Percentiles rank a stretch among this genome's conserved stretches.
phyloP scores from a whole-genome alignment of 352 stramenopile species.

The Peronospora destructor region DNA sequence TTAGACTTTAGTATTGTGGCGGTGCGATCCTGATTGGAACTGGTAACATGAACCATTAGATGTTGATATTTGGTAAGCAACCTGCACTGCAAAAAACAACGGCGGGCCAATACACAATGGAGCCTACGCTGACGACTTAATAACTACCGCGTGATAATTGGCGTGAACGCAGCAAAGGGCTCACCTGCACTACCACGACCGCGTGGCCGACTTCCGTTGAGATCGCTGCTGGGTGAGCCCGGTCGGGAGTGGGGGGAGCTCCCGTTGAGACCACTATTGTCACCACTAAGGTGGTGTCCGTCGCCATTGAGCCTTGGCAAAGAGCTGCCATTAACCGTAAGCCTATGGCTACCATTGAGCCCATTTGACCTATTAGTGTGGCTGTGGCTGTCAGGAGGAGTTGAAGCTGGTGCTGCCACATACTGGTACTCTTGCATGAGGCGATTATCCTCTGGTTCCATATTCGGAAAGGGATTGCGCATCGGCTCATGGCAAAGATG shows the following conservation, averaged over 20 bases:
- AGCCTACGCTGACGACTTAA: neutral
- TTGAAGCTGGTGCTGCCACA: slow-evolving; percentile 17
- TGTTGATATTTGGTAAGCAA: slow-evolving; percentile 26
- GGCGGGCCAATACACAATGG: neutral
- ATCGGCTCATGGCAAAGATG: slow-evolving; percentile 8
- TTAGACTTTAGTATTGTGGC: slow-evolving; percentile 1
- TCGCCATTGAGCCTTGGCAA: slow-evolving; percentile 22
- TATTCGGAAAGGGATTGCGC: slow-evolving; percentile 2
- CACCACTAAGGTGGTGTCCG: slow-evolving; percentile 16
- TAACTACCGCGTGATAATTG: slow-evolving; percentile 78
- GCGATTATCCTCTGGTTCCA: slow-evolving; percentile 4
- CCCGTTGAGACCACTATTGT: slow-evolving; percentile 20
- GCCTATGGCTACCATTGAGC: slow-evolving; percentile 19
- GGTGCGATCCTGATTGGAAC: neutral
- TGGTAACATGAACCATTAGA: slow-evolving; percentile 8
- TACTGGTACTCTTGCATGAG: slow-evolving; percentile 19
- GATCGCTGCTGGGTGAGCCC: neutral
- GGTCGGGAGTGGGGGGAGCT: slow-evolving; percentile 10
- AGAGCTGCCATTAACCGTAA: slow-evolving; percentile 23
- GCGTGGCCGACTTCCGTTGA: slow-evolving; percentile 27
- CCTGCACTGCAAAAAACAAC: slow-evolving; percentile 15
- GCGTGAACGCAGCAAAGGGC: slow-evolving; percentile 78
- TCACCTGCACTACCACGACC: slow-evolving; percentile 29
- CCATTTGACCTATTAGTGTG: slow-evolving; percentile 23
- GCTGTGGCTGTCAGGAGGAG: slow-evolving; percentile 9